These are phyloP conservation scores for Babesia sp. DNA, from an alignment of 169 alveolate genomes.

Conservation along the genomic window DNA sequence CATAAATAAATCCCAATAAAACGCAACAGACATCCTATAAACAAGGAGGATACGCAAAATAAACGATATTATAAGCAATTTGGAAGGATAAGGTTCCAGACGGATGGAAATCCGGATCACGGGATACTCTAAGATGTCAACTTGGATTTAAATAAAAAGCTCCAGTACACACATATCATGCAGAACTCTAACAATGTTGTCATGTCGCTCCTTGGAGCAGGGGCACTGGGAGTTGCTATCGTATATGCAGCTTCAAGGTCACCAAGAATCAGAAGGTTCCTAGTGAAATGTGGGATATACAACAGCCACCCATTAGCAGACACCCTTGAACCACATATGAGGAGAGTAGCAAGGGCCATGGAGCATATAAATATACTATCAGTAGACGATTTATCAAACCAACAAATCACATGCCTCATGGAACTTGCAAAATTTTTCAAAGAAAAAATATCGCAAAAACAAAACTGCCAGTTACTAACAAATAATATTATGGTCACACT, in stretches of 20 bases:
- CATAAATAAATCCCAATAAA: too few relatives aligned
- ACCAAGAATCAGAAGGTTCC: constrained; percentile 19
- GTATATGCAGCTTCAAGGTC: constrained; percentile 24
- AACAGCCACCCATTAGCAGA: constrained; percentile 28
- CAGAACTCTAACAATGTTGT: neutral
- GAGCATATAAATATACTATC: constrained; percentile 4
- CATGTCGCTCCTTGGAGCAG: constrained; percentile 27
- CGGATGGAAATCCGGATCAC: neutral
- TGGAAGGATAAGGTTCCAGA: too few relatives aligned
- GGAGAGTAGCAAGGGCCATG: constrained; percentile 52
- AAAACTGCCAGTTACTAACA: constrained; percentile 18
- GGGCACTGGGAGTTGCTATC: constrained; percentile 42
- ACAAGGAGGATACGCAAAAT: too few relatives aligned
- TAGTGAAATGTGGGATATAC: constrained; percentile 38
- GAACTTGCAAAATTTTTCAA: constrained; percentile 55
- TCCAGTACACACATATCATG: neutral
- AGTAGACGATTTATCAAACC: constrained; percentile 52
- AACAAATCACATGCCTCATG: constrained; percentile 50
- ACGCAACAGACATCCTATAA: too few relatives aligned
- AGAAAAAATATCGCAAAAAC: constrained; percentile 31
- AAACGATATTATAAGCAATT: too few relatives aligned
- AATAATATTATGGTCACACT: constrained; percentile 58
- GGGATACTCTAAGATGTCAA: neutral
- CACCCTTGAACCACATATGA: constrained; percentile 27
- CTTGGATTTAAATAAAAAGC: neutral